Base-by-base conservation (phyloP, 768 basidiomycete genomes). In the Mycena belliarum region DNA sequence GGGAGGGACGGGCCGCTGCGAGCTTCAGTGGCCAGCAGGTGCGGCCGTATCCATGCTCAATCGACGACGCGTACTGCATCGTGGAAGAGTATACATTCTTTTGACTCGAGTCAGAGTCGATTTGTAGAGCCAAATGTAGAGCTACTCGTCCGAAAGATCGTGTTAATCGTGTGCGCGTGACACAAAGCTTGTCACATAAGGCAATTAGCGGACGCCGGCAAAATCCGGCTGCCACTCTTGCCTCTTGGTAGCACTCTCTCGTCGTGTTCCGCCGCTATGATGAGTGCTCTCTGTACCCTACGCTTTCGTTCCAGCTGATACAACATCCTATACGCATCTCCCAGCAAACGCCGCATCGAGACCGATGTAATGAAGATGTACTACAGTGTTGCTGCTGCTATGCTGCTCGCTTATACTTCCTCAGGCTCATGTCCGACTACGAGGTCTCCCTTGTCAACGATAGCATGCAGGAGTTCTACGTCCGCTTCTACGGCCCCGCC, bases 321-420 rank as follows among this genome's bases (percentile, higher is more conserved):
- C 38, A 58, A 49, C 54, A 32, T 57, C 15, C 60, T 63, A 57
- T 75, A 91, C 91, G 86, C 88, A 69, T 87, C 88, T 67, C 88
- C 92, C 61, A 79, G 78, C 73, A 97, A 92, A 75, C 90, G 96
- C 59, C 89, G 96, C 59, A 95, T 97, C 73, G 96, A 98, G 74
- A 98, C 95, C 47, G 97, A 99, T 80, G 96, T 99, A 51, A 97
- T 98, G 96, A 98, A 98, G 79, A 79, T 99, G 96, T 32, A 23
- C 46, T 48, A 38, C 47, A 43, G 50, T 14, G 60, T 52, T 42
- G 56, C 42, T 25, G 37, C 28, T 5, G 14, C 42, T 42, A 25
- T 35, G 33, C 33, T 15, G 20, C 51, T 46, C 55, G 40, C 60
- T 65, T 49, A 63, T 49, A 29, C 26, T 26, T 49, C 41, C 10